Conservation (phyloP, 345 rosid species). For the Sonneratia caseolaris region DNA sequence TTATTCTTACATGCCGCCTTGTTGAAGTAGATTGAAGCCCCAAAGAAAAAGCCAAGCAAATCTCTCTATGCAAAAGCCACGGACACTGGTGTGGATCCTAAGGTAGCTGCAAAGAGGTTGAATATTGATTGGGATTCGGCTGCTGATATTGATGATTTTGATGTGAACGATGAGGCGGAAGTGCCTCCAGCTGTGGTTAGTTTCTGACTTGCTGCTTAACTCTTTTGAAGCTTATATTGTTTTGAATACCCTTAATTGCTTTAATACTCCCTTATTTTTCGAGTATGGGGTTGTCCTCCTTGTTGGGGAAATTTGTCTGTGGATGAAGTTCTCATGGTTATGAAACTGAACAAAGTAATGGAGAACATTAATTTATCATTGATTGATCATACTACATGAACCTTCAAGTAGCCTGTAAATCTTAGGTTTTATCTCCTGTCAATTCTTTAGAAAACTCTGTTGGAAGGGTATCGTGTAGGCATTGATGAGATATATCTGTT, state of each 20-base stretch:
- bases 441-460: neutral
- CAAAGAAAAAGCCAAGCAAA: conserved; percentile 51
- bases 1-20: conserved; percentile 2
- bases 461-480: neutral
- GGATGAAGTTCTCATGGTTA: neutral
- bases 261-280: neutral
- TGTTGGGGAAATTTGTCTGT: neutral
- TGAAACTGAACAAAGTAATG: neutral
- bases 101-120: conserved; percentile 80
- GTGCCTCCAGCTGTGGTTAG: conserved; percentile 70
- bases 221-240: neutral
- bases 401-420: neutral
- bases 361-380: neutral
- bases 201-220: conserved; percentile 15
- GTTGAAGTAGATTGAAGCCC: conserved; percentile 43
- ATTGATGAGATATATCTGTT: neutral
- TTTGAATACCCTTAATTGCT: neutral
- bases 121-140: conserved; percentile 92
- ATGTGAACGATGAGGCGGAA: conserved; percentile 39
- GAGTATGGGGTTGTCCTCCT: neutral
- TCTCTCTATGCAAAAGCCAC: conserved; percentile 80
- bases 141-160: conserved; percentile 69
- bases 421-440: neutral
- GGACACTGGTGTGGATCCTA: conserved; percentile 73
- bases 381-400: neutral